Conservation (phyloP, 163 green algal genomes). For the Scenedesmus sp. region DNA sequence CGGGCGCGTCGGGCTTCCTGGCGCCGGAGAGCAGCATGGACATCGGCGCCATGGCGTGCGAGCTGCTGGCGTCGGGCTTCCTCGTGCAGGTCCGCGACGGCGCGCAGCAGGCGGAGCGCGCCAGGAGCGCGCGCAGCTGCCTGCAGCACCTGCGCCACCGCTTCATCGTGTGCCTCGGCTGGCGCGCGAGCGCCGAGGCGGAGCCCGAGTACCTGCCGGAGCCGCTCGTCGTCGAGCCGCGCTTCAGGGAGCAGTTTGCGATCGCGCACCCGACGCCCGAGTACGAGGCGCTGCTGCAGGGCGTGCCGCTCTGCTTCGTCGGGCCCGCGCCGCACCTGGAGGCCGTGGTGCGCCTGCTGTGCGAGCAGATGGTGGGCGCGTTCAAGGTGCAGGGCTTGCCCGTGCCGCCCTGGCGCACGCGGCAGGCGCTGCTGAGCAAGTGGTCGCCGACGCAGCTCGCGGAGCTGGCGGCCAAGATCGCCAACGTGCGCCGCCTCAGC, state of each 20-base stretch:
- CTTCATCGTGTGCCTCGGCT: conserved; percentile 58
- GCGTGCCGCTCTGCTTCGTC: conserved; percentile 58
- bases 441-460: conserved; percentile 54
- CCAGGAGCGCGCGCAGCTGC: conserved; percentile 42
- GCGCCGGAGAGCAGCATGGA: conserved; percentile 8
- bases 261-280: conserved; percentile 55
- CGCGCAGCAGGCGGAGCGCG: conserved; percentile 17
- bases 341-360: conserved; percentile 52
- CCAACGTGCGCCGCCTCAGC: conserved; percentile 22
- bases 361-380: conserved; percentile 53
- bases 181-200: conserved; percentile 1
- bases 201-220: conserved; percentile 37
- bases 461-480: conserved; percentile 47
- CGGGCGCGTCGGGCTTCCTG: not conserved
- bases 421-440: conserved; percentile 60
- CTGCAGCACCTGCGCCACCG: conserved; percentile 59
- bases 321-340: conserved; percentile 49
- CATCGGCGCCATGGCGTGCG: conserved; percentile 40
- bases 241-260: conserved; percentile 62
- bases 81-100: conserved; percentile 44
- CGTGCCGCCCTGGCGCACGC: conserved; percentile 65
- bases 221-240: conserved; percentile 62
- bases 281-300: conserved; percentile 59
- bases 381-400: conserved; percentile 51
- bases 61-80: conserved; percentile 43